phyloP scores from a whole-genome alignment of 805 yeast species.

The Yueomyces sinensis region DNA sequence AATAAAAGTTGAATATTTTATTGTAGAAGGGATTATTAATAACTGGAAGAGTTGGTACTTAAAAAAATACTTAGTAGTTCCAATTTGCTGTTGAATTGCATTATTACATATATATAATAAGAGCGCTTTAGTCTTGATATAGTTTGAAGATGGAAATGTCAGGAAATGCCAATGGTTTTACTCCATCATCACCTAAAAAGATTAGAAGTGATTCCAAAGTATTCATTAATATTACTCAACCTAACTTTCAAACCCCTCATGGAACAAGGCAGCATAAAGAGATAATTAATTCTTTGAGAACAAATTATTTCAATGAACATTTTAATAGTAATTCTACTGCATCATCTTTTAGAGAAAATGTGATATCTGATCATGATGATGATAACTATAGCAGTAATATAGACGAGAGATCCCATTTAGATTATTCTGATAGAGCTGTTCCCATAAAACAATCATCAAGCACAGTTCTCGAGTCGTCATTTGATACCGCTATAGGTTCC shows the following conservation, averaged over 20 bases:
- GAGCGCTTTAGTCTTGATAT: too few relatives aligned
- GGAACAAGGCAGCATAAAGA: constrained; percentile 17
- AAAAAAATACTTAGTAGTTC: too few relatives aligned
- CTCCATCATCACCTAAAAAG: not conserved
- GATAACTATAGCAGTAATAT: not conserved
- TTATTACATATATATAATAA: too few relatives aligned
- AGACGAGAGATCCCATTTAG: not conserved
- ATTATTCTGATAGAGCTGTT: not conserved
- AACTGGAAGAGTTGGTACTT: too few relatives aligned
- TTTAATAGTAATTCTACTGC: not conserved
- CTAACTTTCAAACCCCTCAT: constrained; percentile 18
- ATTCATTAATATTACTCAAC: constrained; percentile 18
- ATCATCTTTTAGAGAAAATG: not conserved
- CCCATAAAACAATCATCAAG: too few relatives aligned
- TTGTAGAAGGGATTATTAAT: too few relatives aligned
- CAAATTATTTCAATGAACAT: constrained; percentile 15
- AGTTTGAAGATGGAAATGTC: too few relatives aligned
- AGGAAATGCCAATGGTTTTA: not conserved
- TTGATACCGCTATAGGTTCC: constrained; percentile 9
- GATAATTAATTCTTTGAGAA: constrained; percentile 20
- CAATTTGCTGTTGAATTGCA: too few relatives aligned
- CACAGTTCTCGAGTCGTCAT: not conserved
- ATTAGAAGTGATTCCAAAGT: constrained; percentile 14
- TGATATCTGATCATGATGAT: not conserved
- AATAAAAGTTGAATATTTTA: too few relatives aligned